These are phyloP conservation scores for Apophysomyces sp. DNA, from an alignment of 371 early-diverging fungal genomes.

Conservation along the genomic window DNA sequence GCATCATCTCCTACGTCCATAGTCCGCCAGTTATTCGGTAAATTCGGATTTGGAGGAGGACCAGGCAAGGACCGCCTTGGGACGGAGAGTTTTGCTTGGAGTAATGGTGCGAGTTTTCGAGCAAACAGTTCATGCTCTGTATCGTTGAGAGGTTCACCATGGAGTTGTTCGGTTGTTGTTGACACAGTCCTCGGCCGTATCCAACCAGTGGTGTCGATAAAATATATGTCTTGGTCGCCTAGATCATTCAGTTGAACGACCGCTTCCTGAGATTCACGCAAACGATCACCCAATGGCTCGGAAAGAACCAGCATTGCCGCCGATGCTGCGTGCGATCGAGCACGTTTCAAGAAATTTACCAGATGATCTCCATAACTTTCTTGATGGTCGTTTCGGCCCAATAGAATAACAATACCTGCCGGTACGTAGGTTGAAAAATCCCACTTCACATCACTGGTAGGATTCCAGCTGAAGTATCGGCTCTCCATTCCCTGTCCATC, in stretches of 20 bases:
- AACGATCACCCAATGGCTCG: slow-evolving; percentile 41
- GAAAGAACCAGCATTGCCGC: slow-evolving; percentile 35
- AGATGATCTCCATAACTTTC: slow-evolving; percentile 17
- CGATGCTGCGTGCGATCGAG: slow-evolving; percentile 14
- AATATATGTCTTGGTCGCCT: slow-evolving; percentile 35
- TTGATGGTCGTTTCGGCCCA: slow-evolving; percentile 29
- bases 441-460: slow-evolving; percentile 6
- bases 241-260: slow-evolving; percentile 23
- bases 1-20: slow-evolving; percentile 43
- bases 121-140: slow-evolving; percentile 36
- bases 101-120: slow-evolving; percentile 27
- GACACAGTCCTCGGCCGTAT: slow-evolving; percentile 23
- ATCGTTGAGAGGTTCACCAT: slow-evolving; percentile 34
- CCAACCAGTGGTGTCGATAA: slow-evolving; percentile 45
- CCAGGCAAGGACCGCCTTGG: slow-evolving; percentile 39
- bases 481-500: slow-evolving; percentile 25
- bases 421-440: slow-evolving; percentile 14
- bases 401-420: slow-evolving; percentile 20
- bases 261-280: slow-evolving; percentile 37
- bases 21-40: slow-evolving; percentile 47
- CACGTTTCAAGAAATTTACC: slow-evolving; percentile 19
- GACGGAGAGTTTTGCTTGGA: slow-evolving; percentile 27
- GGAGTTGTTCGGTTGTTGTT: background rate
- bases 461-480: slow-evolving; percentile 32
- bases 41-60: slow-evolving; percentile 40